A percentile compares a stretch with the other conserved stretches of the same genome.
phyloP scores from a whole-genome alignment of 2,329 filamentous ascomycete genomes.

The Westerdykella sp. region DNA sequence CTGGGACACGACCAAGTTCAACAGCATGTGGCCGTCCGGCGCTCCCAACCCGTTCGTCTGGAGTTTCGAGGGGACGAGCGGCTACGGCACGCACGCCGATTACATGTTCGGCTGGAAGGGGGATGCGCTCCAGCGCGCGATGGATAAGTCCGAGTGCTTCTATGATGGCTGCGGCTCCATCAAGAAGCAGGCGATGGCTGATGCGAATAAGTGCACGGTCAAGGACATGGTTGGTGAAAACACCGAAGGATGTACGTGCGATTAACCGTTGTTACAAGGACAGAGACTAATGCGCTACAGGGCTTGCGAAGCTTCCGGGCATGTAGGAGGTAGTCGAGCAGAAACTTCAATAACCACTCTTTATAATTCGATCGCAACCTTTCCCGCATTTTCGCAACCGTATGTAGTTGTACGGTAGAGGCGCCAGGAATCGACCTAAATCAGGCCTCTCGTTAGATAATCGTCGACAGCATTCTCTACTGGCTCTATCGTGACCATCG shows the following conservation, averaged over 20 bases:
- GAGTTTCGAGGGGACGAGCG: slow-evolving; percentile 6
- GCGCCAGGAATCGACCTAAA: too few species aligned
- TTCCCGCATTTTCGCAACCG: too few species aligned
- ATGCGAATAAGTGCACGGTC: slow-evolving; percentile 9
- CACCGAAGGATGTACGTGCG: slow-evolving; percentile 8
- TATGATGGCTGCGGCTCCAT: slow-evolving; percentile 11
- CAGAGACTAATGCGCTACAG: too few species aligned
- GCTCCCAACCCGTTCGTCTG: slow-evolving; percentile 10
- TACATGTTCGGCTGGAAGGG: slow-evolving; percentile 11
- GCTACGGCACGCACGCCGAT: slow-evolving; percentile 13
- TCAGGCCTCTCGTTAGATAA: too few species aligned
- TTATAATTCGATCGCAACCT: too few species aligned
- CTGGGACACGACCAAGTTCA: slow-evolving; percentile 12
- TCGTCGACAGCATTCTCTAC: too few species aligned
- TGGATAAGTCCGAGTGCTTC: slow-evolving; percentile 13
- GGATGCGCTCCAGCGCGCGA: slow-evolving; percentile 8
- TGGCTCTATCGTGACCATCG: too few species aligned
- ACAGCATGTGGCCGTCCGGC: slow-evolving; percentile 9
- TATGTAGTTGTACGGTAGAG: too few species aligned
- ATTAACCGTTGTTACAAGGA: too few species aligned
- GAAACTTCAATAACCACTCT: too few species aligned
- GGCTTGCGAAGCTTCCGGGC: too few species aligned
- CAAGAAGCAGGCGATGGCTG: slow-evolving; percentile 9
- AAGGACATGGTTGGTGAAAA: slow-evolving; percentile 8
- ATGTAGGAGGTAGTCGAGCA: too few species aligned